Conservation (phyloP, 176 grass and related monocot species). For the Melocanna baccifera region DNA sequence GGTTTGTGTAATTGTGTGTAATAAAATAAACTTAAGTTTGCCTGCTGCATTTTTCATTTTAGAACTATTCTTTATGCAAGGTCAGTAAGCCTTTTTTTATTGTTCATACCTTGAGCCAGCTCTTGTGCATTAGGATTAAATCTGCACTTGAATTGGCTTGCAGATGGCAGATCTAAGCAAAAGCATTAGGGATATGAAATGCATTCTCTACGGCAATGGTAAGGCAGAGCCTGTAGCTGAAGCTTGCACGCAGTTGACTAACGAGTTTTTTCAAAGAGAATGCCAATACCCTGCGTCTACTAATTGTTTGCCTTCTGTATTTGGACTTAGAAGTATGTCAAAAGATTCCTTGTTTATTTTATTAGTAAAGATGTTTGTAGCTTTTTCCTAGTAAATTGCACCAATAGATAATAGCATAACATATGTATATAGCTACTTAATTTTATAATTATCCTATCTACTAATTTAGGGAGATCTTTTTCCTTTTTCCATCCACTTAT, state of each 20-base stretch:
- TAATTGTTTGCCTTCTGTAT: slow-evolving; percentile 45
- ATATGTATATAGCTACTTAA: background rate
- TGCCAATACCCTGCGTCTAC: slow-evolving; percentile 28
- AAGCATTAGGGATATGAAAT: slow-evolving; percentile 40
- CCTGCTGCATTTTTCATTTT: background rate
- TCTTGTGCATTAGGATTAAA: background rate
- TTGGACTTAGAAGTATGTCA: slow-evolving; percentile 41
- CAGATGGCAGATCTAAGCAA: slow-evolving; percentile 37
- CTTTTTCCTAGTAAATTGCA: background rate
- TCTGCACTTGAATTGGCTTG: background rate
- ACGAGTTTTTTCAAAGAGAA: slow-evolving; percentile 48
- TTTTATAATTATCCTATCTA: background rate
- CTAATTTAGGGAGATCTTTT: background rate
- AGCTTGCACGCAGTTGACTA: slow-evolving; percentile 39
- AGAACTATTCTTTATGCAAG: background rate
- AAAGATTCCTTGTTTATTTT: background rate
- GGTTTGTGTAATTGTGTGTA: background rate
- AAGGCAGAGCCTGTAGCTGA: slow-evolving; percentile 37
- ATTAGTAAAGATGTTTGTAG: background rate
- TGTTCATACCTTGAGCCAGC: background rate
- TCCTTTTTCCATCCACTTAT: background rate
- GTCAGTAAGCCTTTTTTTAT: too few relatives aligned
- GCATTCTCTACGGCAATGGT: slow-evolving; percentile 43
- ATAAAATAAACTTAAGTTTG: background rate
- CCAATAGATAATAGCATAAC: background rate